Base-by-base conservation (phyloP, 495 filamentous ascomycete species). In the Aspergillus kassunensis region DNA sequence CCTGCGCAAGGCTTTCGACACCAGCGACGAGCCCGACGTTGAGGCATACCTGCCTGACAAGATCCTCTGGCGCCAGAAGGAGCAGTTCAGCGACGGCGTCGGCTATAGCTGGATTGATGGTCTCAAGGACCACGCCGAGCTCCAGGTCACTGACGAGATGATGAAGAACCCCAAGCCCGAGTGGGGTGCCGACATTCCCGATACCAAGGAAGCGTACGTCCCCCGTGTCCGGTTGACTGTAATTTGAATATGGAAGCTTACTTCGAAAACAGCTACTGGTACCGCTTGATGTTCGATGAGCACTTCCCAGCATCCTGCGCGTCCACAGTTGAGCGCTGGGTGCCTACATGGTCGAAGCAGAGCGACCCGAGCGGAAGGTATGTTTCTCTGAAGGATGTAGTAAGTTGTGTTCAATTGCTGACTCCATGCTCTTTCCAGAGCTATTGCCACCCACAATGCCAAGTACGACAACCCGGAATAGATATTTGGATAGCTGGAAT, bases 21-120 rank as follows among this genome's bases (percentile, higher is more conserved):
- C 91, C 25, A 81, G 80, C 36, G 88, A 91, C 56, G 87, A 95
- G 64, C 90, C 91, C 4, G 82, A 76, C 34, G 76, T 78, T 13
- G 69, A 84, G 60, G 81, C 93, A 12, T 98, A 97, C 75, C 81
- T 98, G 16, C 93, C 93, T 27, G 86, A 93, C 13, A 83, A 93
- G 63, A 97, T 98, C 57, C 85, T 98, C 33, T 98, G 89, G 88
- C 81, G 93, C 62, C 93, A 98, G 76, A 98, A 98, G 81, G 93
- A 98, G 76, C 95, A 97, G 76, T 98, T 98, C 76, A 90, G 85
- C 48, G 93, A 98, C 64, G 93, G 93, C 69, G 95, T 98, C 55
- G 93, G 93, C 49, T 98, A 98, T 75, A 91, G 95, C 54, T 98
- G 93, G 93, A 97, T 97, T 70, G 95, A 98, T 65, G 88, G 84